These are phyloP conservation scores for Inonotus obliquus DNA, from an alignment of 1,284 basidiomycete genomes.

Conservation along the genomic window DNA sequence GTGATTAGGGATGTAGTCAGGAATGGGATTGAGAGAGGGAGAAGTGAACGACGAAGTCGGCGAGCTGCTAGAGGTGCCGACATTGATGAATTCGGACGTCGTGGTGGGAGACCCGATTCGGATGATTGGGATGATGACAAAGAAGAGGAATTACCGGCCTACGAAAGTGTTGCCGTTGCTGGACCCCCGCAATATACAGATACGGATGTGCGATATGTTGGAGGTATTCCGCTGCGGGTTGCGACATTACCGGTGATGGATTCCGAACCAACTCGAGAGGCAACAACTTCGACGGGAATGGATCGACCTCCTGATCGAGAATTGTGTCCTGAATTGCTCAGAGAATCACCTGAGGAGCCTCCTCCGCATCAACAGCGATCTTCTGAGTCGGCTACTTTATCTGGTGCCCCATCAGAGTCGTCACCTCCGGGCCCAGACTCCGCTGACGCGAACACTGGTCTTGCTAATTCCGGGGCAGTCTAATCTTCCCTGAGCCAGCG, in stretches of 20 bases:
- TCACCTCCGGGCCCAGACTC: neutral
- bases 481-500: no score
- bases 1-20: neutral
- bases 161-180: constrained; percentile 11
- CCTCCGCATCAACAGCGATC: neutral
- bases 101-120: constrained; percentile 4
- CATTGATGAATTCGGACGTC: constrained; percentile 13
- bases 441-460: neutral
- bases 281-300: neutral
- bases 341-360: neutral
- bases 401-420: neutral
- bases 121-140: constrained; percentile 11
- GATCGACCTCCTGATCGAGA: neutral
- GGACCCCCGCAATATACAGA: constrained; percentile 13
- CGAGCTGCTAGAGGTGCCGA: constrained; percentile 16
- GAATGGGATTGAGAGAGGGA: neutral
- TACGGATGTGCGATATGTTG: neutral
- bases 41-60: neutral
- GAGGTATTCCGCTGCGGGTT: neutral
- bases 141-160: constrained; percentile 17
- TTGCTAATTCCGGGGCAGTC: no score
- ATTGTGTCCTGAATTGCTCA: neutral
- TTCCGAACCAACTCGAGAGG: neutral
- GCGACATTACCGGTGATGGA: neutral
- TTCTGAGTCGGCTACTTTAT: neutral